phyloP scores from a whole-genome alignment of 345 rosid species.

The Cardamine occulta region DNA sequence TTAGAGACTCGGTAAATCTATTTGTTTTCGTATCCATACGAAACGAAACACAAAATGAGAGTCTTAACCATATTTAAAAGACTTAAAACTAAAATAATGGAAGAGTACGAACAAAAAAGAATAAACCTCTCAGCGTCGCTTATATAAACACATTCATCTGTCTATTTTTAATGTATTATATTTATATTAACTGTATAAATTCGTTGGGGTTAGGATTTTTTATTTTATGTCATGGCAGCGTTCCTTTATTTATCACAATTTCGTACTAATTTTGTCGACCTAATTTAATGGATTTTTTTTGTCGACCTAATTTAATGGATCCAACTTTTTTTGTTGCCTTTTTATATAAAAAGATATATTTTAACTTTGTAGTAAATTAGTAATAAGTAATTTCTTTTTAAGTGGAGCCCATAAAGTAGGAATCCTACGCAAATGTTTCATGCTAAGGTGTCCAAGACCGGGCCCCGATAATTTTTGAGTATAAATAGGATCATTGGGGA shows the following conservation, averaged over 20 bases:
- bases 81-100: neutral
- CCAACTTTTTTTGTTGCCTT: neutral
- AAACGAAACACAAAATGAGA: slow-evolving; percentile 1
- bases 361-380: neutral
- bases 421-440: slow-evolving; percentile 29
- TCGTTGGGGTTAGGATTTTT: too few species aligned
- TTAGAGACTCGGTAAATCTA: neutral
- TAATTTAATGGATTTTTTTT: too few species aligned
- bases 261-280: too few species aligned
- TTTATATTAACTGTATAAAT: neutral
- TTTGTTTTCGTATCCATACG: neutral
- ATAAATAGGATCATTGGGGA: neutral
- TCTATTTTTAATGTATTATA: neutral
- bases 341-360: neutral
- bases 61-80: neutral
- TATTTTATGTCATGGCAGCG: too few species aligned
- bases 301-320: neutral
- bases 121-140: too few species aligned
- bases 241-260: too few species aligned
- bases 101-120: neutral
- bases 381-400: neutral
- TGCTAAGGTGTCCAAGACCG: slow-evolving; percentile 13
- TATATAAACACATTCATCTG: neutral
- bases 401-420: slow-evolving; percentile 18
- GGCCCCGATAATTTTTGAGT: neutral